Base-by-base conservation (phyloP, 495 filamentous ascomycete species). In the Penicillium egyptiacum region DNA sequence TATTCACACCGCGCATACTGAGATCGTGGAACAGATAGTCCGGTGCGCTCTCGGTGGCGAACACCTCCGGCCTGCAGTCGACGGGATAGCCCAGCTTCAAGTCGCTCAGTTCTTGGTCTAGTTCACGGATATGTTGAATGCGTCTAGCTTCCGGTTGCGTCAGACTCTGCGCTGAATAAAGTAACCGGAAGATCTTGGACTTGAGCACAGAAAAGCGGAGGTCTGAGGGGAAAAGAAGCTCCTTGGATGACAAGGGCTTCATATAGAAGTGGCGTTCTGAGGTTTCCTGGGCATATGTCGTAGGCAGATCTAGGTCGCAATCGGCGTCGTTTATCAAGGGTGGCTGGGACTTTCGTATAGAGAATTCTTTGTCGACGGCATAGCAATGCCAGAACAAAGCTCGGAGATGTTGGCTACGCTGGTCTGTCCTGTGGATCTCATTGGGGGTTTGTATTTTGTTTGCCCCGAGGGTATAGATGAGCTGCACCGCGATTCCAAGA, bases 301-400 rank as follows among this genome's bases (percentile, higher is more conserved):
- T 48, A 14, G 73, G 66, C 9, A 70, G 58, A 17, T 66, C 60
- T 9, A 75, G 22, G 31, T 75, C 72, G 30, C 71, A 74, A 26
- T 71, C 58, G 17, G 50, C 56, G 9, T 70, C 70, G 10, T 68
- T 65, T 3, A 75, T 60, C 14, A 66, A 37, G 1, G 69, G 71
- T 7, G 70, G 64, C 28, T 64, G 60, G 9, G 56, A 42, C 26
- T 60, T 59, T 11, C 69, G 66, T 12, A 71, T 66, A 8, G 67
- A 67, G 20, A 71, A 55, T 46, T 73, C 65, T 26, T 70, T 74
- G 45, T 75, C 74, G 12, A 67, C 45, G 12, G 55, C 55, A 53
- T 75, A 76, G 50, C 66, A 70, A 9, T 70, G 55, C 73, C 73
- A 75, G 57, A 76, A 76, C 0, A 73, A 40, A 25, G 56, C 62